Evolutionary conservation across 495 filamentous ascomycete species (phyloP).

Genomic region (Penicillium paxilli): DNA sequence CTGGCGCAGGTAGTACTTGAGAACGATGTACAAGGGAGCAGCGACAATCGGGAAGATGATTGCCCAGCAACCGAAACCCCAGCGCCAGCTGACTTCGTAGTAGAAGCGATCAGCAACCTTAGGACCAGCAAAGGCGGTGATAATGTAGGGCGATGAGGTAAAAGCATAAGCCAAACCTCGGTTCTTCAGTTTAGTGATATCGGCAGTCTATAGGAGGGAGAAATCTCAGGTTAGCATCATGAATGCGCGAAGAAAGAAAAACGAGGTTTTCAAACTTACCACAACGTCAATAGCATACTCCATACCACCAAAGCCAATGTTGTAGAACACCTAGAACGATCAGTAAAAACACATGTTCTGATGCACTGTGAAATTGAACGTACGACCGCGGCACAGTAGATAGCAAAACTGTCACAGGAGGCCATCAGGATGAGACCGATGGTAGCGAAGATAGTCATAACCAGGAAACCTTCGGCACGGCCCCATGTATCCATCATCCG

Average conservation of each 20-base stretch:
- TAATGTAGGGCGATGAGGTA: slow-evolving; percentile 58
- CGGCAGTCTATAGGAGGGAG: slow-evolving; percentile 42
- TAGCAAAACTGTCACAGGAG: slow-evolving; percentile 41
- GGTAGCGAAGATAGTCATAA: slow-evolving; percentile 37
- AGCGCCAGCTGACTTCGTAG: slow-evolving; percentile 51
- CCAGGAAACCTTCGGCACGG: slow-evolving; percentile 49
- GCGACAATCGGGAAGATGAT: slow-evolving; percentile 57
- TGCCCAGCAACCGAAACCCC: slow-evolving; percentile 60
- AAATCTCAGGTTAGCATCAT: not conserved
- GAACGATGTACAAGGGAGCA: slow-evolving; percentile 42
- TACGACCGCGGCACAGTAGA: slow-evolving; percentile 49
- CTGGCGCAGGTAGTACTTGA: slow-evolving; percentile 51
- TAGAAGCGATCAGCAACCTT: slow-evolving; percentile 48
- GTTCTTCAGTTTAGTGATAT: slow-evolving; percentile 58
- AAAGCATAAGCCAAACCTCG: slow-evolving; percentile 58
- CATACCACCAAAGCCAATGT: slow-evolving; percentile 52
- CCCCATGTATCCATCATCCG: slow-evolving; percentile 69
- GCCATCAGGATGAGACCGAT: slow-evolving; percentile 51
- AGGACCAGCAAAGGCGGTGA: slow-evolving; percentile 54
- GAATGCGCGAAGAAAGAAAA: not conserved
- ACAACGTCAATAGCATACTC: slow-evolving; percentile 52
- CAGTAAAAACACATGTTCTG: too few relatives aligned
- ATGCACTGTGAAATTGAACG: too few relatives aligned
- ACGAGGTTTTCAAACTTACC: not conserved
- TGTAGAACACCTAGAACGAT: slow-evolving; percentile 53